Conservation (phyloP, 2,329 filamentous ascomycete genomes). For the Pseudodiploospora longispora region DNA sequence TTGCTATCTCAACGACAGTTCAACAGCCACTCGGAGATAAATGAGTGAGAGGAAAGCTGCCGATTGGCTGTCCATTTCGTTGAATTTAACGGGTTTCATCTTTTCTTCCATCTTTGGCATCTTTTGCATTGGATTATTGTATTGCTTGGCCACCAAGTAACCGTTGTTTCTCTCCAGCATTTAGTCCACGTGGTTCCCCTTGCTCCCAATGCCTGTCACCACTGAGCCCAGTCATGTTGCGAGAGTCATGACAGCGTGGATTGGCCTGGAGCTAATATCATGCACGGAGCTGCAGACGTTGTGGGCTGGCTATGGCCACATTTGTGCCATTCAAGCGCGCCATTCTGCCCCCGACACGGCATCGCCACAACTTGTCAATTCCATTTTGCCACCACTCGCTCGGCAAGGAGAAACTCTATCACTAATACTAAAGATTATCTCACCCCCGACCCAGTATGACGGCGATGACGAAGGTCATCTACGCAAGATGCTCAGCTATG, state of each 20-base stretch:
- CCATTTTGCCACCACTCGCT: neutral
- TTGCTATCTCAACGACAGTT: too few relatives aligned
- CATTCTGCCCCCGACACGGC: conserved; percentile 8
- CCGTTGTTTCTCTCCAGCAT: too few relatives aligned
- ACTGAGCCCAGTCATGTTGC: conserved; percentile 26
- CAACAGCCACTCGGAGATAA: too few relatives aligned
- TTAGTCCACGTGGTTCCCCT: too few relatives aligned
- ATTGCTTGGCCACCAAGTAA: too few relatives aligned
- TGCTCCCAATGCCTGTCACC: neutral
- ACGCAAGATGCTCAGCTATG: conserved; percentile 59
- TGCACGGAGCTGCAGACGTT: conserved; percentile 33
- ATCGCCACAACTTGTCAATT: neutral
- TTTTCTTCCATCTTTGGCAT: too few relatives aligned
- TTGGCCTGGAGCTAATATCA: conserved; percentile 31
- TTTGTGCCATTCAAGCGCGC: conserved; percentile 45
- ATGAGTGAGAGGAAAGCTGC: too few relatives aligned
- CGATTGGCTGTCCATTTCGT: too few relatives aligned
- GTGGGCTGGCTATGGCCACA: conserved; percentile 47
- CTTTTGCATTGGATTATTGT: too few relatives aligned
- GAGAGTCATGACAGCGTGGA: conserved; percentile 29
- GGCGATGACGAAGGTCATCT: conserved; percentile 53
- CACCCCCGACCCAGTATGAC: conserved; percentile 27
- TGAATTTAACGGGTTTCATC: too few relatives aligned
- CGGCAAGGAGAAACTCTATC: conserved; percentile 19
- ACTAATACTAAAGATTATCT: conserved; percentile 53